These are phyloP conservation scores for Rosa chinensis DNA, from an alignment of 306 rosid species.

Conservation along the genomic window DNA sequence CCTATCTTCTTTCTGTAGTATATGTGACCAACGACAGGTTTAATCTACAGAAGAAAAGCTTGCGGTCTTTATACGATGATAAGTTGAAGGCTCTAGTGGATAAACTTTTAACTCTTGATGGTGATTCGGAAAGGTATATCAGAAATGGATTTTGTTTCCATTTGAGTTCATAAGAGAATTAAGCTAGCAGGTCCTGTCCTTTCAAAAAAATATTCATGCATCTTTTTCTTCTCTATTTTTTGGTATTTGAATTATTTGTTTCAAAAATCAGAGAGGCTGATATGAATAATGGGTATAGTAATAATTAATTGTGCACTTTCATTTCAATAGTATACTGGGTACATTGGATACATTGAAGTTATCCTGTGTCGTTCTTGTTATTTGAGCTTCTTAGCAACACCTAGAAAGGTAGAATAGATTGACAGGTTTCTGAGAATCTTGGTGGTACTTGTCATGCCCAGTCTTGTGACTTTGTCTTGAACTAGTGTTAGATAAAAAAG, in stretches of 20 bases:
- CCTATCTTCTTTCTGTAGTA: slow-evolving; percentile 12
- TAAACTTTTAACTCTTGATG: slow-evolving; percentile 65
- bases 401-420: background rate
- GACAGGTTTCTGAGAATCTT: background rate
- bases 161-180: background rate
- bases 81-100: slow-evolving; percentile 73
- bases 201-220: background rate
- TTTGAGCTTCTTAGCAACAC: background rate
- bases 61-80: slow-evolving; percentile 61
- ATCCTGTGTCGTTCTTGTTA: background rate
- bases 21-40: slow-evolving; percentile 27
- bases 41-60: slow-evolving; percentile 75
- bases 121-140: slow-evolving; percentile 66
- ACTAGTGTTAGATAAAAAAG: background rate
- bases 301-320: background rate
- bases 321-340: too few species aligned
- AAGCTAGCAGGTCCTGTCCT: background rate
- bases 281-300: background rate
- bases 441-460: slow-evolving; percentile 3
- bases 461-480: background rate
- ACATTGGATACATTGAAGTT: background rate
- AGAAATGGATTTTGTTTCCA: background rate
- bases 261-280: background rate
- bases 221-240: background rate
- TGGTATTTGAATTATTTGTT: background rate